These are phyloP conservation scores for Fusarium torulosum DNA, from an alignment of 2,329 filamentous ascomycete species.

Conservation along the genomic window DNA sequence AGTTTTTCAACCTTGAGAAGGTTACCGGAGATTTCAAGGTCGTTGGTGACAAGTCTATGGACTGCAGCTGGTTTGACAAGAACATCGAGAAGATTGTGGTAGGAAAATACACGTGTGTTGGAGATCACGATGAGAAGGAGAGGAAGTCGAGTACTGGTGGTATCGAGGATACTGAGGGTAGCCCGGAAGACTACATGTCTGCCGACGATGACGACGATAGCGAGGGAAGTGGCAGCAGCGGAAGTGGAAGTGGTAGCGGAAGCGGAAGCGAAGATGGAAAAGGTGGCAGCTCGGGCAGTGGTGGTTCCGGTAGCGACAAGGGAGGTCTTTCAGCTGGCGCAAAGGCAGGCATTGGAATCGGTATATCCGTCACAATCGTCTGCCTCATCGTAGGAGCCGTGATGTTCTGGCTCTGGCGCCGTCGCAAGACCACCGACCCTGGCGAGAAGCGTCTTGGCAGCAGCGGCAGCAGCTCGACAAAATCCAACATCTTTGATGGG, in stretches of 20 bases:
- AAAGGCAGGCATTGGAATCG: constrained; percentile 44
- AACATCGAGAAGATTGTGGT: constrained; percentile 46
- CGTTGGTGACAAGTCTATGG: constrained; percentile 45
- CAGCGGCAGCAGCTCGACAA: constrained; percentile 36
- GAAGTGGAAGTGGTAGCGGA: neutral
- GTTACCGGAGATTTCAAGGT: constrained; percentile 49
- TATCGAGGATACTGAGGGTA: constrained; percentile 46
- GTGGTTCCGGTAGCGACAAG: constrained; percentile 3
- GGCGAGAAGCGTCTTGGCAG: constrained; percentile 33
- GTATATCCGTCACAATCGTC: constrained; percentile 23
- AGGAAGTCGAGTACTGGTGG: constrained; percentile 47
- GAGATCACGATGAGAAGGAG: constrained; percentile 45
- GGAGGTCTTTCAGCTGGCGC: constrained; percentile 44
- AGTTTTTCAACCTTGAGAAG: constrained; percentile 46
- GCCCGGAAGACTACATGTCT: constrained; percentile 45
- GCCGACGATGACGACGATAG: constrained; percentile 18
- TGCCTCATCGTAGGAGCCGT: constrained; percentile 21
- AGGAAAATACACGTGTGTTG: constrained; percentile 45
- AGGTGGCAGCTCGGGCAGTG: constrained; percentile 11
- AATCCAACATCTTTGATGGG: constrained; percentile 40
- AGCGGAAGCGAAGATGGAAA: constrained; percentile 7
- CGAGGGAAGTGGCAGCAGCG: neutral
- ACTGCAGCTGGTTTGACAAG: constrained; percentile 50
- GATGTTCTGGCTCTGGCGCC: constrained; percentile 41
- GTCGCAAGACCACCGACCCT: constrained; percentile 14